Evolutionary conservation across 495 filamentous ascomycete species (phyloP), one percentile per base, ranked within the genome.

Genomic region (Hypoxylon subgilvum): DNA sequence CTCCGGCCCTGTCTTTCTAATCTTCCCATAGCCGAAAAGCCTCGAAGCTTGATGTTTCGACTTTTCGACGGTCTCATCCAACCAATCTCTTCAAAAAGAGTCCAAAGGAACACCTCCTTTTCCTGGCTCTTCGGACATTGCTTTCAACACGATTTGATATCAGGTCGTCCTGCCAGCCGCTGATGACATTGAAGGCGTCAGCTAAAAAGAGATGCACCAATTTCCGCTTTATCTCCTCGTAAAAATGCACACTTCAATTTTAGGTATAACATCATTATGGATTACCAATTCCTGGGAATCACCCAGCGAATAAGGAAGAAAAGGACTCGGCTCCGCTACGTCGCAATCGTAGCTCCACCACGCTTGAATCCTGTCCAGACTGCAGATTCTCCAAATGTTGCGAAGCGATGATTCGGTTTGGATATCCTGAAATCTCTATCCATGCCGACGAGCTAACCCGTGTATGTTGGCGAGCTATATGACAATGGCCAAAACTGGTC

Each of bases 1-100:
- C 54, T 64, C 54, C 54, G 50, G 61, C 39, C 54, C 38, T 64
- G 53, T 13, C 14, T 52, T 43, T n/a, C 28, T 36, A 35, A 51
- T 25, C n/a, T 36, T n/a, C 16, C 8, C n/a, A 34, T 12, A 4
- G 8, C n/a, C n/a, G 3, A 34, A 12, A 12, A 34, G n/a, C 31
- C 31, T 41, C 28, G 36, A 23, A 16, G 19, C 30, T 16, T 40
- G 43, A 50, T 16, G 41, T 45, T 31, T 56, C 41, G 8, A 30
- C 27, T 17, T 54, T 31, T 61, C 23, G 25, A 54, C 36, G n/a
- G 22, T 52, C 50, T 54, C 50, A 36, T 43, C 54, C 39, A 63
- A 54, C 41, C 51, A 52, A 48, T 53, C 35, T 23, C 41, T 42
- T 32, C 4, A 27, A n/a, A 10, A 30, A 4, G 9, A 35, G 4